phyloP scores from a whole-genome alignment of 2,329 filamentous ascomycete species.

The Microdochium paspali region DNA sequence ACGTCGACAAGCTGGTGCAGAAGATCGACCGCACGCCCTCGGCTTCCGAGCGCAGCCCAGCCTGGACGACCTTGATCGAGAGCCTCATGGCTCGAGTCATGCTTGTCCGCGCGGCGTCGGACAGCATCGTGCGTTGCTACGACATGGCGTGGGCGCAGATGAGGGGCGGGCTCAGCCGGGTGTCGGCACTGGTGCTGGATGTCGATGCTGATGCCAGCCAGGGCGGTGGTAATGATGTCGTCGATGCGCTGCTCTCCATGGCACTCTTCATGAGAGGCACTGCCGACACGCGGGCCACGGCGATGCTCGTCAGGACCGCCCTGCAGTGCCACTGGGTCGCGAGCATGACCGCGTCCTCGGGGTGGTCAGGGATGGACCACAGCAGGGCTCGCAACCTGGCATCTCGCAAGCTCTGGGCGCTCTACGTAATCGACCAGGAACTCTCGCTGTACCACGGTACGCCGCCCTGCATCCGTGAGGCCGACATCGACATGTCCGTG shows the following conservation, averaged over 20 bases:
- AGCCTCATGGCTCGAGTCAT: not conserved
- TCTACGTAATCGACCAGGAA: not conserved
- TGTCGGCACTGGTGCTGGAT: not conserved
- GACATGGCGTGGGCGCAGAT: not conserved
- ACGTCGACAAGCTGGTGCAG: not conserved
- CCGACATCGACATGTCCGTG: not conserved
- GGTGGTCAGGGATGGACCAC: not conserved
- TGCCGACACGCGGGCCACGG: not conserved
- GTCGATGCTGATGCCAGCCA: not conserved
- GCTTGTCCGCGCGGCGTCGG: not conserved
- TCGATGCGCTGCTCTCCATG: not conserved
- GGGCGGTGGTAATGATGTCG: not conserved
- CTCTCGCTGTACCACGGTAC: not conserved
- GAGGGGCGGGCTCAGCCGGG: not conserved
- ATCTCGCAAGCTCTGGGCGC: not conserved
- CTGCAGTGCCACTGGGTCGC: not conserved
- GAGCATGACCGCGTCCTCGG: not conserved
- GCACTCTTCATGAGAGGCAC: not conserved
- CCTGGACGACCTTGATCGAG: not conserved
- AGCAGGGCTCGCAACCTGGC: not conserved
- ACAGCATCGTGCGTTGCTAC: not conserved
- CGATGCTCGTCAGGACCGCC: not conserved
- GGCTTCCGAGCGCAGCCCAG: not conserved
- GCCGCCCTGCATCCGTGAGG: not conserved
- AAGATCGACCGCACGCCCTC: not conserved